Evolutionary conservation across 2,329 filamentous ascomycete species (phyloP).

Genomic region (Ceratocystis alfenasii): DNA sequence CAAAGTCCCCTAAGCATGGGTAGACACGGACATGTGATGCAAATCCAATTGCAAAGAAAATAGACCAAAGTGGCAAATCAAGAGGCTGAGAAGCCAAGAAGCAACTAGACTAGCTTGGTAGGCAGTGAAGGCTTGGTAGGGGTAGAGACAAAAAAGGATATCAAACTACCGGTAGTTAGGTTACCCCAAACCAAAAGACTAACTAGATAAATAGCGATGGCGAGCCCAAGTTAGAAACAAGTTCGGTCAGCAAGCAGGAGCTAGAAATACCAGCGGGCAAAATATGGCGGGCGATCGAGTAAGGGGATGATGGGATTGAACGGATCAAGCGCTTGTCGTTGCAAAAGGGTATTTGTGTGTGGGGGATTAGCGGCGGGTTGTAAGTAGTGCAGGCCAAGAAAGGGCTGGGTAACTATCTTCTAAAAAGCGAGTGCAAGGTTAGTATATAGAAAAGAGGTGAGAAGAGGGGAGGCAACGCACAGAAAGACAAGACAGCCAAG

Average conservation of each 20-base stretch:
- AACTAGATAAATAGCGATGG: not conserved
- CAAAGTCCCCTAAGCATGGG: not conserved
- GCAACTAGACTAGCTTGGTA: not conserved
- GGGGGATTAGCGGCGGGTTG: not conserved
- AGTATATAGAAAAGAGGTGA: not conserved
- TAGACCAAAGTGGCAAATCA: conserved; percentile 9
- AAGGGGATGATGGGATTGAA: not conserved
- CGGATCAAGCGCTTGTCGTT: not conserved
- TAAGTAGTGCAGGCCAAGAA: not conserved
- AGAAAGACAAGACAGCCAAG: not conserved
- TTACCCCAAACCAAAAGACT: not conserved
- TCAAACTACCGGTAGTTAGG: not conserved
- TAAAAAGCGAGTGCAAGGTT: not conserved
- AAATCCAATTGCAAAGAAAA: conserved; percentile 10
- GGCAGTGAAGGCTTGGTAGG: conserved; percentile 11
- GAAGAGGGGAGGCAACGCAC: not conserved
- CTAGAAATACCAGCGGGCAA: not conserved
- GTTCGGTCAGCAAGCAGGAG: not conserved
- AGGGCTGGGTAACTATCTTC: not conserved
- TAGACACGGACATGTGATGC: conserved; percentile 13
- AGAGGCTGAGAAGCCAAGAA: conserved; percentile 6
- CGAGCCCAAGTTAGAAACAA: not conserved
- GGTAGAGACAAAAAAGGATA: not conserved
- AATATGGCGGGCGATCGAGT: not conserved
- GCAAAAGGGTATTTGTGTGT: not conserved